Evolutionary conservation across 176 grass and related monocot genomes (phyloP), one percentile per base, ranked within the genome.

Genomic region (Juncus inflexus): DNA sequence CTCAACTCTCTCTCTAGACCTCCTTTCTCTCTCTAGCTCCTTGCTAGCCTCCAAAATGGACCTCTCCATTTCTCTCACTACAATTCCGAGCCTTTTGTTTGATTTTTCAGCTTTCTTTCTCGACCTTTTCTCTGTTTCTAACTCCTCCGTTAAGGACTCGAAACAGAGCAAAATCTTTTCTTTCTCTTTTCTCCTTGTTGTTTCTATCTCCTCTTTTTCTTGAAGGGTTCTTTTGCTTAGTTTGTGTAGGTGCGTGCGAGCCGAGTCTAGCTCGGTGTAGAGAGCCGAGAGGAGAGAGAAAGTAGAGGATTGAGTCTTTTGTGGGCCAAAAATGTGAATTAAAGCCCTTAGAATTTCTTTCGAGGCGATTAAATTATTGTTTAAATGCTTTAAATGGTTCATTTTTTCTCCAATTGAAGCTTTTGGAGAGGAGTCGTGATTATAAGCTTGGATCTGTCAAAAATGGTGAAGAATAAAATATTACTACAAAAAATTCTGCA

Each of bases 311-410:
- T 35, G 70, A 40, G 65, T 74, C n/a, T 49, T 81, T 10, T 73
- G 76, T 40, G 63, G 52, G 2, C 74, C 74, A 67, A 69, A 58
- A 13, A 91, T 51, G 60, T 51, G 69, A 66, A 68, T 53, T 35
- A 91, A 42, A 9, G 83, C 80, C 12, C 82, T 86, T 45, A 91
- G 62, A 2, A 97, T 82, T 67, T 89, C 85, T 72, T 77, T 82
- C 65, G 82, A 91, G 35, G 92, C 74, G 4, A 60, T 50, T 37
- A 96, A 57, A 66, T 70, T 79, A 61, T 70, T 81, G 71, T 67
- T 78, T 61, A 96, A 66, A 62, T 91, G 69, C 28, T 78, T 74
- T 61, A 77, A 47, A 74, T 51, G 47, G n/a, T 42, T 67, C 39
- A 15, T 60, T 3, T 36, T 70, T 50, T 62, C 40, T 37, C 42